Evolutionary conservation across 2,329 filamentous ascomycete genomes (phyloP).

Genomic region (Claviceps fusiformis): DNA sequence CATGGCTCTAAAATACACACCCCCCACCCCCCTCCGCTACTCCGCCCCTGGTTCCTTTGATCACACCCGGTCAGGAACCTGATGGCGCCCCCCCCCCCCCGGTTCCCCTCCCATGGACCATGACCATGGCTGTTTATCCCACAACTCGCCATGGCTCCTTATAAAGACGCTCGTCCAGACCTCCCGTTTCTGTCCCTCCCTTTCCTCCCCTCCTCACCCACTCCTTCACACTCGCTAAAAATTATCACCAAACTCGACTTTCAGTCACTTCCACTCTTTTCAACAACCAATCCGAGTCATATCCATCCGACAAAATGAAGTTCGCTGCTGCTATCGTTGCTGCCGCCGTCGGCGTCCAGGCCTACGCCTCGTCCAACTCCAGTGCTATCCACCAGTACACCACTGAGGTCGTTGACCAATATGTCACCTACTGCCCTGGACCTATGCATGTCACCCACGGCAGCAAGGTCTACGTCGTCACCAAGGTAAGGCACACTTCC

Average conservation of each 20-base stretch:
- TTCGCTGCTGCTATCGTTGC: conserved; percentile 40
- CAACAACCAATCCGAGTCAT: conserved; percentile 19
- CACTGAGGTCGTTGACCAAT: conserved; percentile 52
- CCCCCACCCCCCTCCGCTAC: no score
- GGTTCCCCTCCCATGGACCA: no score
- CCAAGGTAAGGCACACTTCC: conserved; percentile 31
- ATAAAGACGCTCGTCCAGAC: conserved; percentile 35
- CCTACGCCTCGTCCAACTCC: conserved; percentile 3
- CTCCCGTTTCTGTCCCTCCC: conserved; percentile 12
- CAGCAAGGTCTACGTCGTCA: conserved; percentile 55
- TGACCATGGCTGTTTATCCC: no score
- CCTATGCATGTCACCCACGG: conserved; percentile 51
- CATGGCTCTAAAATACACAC: no score
- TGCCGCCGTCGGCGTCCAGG: conserved; percentile 25
- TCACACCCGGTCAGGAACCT: no score
- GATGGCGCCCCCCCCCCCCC: no score
- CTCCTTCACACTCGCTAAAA: conserved; percentile 30
- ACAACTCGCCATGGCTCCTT: conserved; percentile 14
- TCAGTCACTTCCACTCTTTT: conserved; percentile 47
- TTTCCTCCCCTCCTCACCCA: conserved; percentile 32
- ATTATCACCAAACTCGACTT: conserved; percentile 32
- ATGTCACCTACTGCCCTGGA: conserved; percentile 60
- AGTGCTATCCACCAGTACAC: conserved; percentile 13
- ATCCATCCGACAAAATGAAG: conserved; percentile 48
- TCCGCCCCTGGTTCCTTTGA: no score